Percentiles rank a stretch among this genome's conserved stretches.
Evolutionary conservation across 768 basidiomycete species (phyloP).

Genomic region (Cubamyces lactineus): DNA sequence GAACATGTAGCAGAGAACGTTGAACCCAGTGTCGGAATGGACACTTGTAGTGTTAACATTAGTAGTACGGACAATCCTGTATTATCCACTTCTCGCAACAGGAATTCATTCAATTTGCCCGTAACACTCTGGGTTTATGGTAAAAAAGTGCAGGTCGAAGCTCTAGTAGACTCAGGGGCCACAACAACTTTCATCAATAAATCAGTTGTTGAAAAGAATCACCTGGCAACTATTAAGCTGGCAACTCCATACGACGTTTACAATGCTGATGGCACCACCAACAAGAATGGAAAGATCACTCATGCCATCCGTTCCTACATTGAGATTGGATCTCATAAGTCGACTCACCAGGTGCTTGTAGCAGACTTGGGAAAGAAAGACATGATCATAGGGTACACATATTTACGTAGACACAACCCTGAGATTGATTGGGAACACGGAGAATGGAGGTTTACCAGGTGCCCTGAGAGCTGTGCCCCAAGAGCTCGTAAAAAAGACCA

Average conservation of each 20-base stretch:
- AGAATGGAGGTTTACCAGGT: neutral
- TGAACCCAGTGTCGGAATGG: neutral
- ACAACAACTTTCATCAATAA: constrained; percentile 5
- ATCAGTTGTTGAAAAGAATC: constrained; percentile 19
- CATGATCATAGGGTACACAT: constrained; percentile 3
- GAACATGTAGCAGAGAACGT: neutral
- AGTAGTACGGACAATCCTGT: neutral
- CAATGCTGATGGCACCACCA: constrained; percentile 26
- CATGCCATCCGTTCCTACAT: constrained; percentile 13
- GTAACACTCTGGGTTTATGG: constrained; percentile 1
- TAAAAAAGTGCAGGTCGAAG: constrained; percentile 5
- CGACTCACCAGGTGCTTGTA: neutral
- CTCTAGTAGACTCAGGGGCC: constrained; percentile 8
- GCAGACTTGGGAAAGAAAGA: constrained; percentile 6
- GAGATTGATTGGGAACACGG: constrained; percentile 6
- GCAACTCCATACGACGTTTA: constrained; percentile 24
- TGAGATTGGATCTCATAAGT: constrained; percentile 2
- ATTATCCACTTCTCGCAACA: neutral
- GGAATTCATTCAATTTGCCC: constrained; percentile 1
- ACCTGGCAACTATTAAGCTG: constrained; percentile 12
- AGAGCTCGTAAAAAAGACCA: constrained; percentile 2
- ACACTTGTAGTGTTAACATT: neutral
- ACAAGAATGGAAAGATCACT: constrained; percentile 21
- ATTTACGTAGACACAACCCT: constrained; percentile 1
- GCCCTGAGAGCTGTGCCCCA: constrained; percentile 3